Percentiles rank a stretch among this genome's conserved stretches.
These are phyloP conservation scores for Aaosphaeria arxii DNA, from an alignment of 2,329 filamentous ascomycete genomes.

Conservation along the genomic window DNA sequence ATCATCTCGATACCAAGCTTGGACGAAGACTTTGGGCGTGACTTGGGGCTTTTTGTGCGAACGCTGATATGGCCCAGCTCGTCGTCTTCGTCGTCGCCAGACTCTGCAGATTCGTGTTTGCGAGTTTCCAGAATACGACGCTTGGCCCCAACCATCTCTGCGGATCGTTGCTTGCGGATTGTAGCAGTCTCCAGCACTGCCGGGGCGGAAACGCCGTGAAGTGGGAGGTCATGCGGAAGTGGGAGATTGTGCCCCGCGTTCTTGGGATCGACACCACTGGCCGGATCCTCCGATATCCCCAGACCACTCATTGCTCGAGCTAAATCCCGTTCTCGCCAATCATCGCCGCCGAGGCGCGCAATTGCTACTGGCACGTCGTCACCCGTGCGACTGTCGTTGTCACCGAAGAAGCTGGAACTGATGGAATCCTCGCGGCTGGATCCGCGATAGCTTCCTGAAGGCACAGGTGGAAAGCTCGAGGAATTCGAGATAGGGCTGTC, in stretches of 20 bases:
- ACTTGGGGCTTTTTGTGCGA: conserved; percentile 50
- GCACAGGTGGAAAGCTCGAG: conserved; percentile 68
- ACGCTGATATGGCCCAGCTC: conserved; percentile 65
- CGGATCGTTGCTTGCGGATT: conserved; percentile 62
- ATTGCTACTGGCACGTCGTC: conserved; percentile 78
- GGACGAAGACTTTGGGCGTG: conserved; percentile 53
- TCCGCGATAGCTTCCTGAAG: conserved; percentile 72
- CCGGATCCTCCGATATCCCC: conserved; percentile 69
- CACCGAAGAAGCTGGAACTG: conserved; percentile 82
- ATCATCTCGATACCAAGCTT: conserved; percentile 97
- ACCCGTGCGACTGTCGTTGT: conserved; percentile 69
- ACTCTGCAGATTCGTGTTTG: conserved; percentile 73
- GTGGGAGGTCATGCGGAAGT: conserved; percentile 33
- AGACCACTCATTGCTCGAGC: conserved; percentile 59
- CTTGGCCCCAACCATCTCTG: conserved; percentile 72
- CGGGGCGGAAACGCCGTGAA: conserved; percentile 51
- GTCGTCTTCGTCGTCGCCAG: conserved; percentile 92
- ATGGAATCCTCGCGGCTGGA: conserved; percentile 88
- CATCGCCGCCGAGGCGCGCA: conserved; percentile 68
- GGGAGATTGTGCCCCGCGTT: conserved; percentile 20
- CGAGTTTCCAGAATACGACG: conserved; percentile 73
- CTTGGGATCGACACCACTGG: conserved; percentile 33
- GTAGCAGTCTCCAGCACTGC: conserved; percentile 52
- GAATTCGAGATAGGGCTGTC: conserved; percentile 81
- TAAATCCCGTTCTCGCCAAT: conserved; percentile 66